Base-by-base conservation (phyloP, 2,329 filamentous ascomycete species). In the Neonectria coccinea region DNA sequence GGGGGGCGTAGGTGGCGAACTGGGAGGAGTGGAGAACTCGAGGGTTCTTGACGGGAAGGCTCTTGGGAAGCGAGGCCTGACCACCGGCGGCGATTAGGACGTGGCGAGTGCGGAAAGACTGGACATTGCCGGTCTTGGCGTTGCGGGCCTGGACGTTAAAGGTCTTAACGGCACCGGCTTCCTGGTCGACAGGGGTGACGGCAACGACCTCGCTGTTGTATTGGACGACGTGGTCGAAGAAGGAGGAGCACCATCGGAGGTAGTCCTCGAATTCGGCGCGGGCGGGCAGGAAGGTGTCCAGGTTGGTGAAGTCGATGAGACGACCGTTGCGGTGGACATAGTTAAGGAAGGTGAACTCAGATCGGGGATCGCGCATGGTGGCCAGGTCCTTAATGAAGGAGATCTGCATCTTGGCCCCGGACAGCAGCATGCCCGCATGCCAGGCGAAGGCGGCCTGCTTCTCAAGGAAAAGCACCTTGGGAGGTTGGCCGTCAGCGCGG, bases 361-460 rank as follows among this genome's bases (percentile, higher is more conserved):
- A 97, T 68, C 91, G 88, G 8, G 95, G 95, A 77, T 98, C 90
- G 62, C 95, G 88, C 70, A 97, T 85, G 4, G 93, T 96, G 4
- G 95, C 95, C 78, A 98, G 88, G 77, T 98, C 95, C 82, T 98
- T 98, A 82, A 98, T 87, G 82, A 97, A 98, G 10, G 93, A 97
- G 72, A 98, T 98, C 78, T 98, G 95, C 95, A 98, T 98, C 81
- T 92, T 94, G 56, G 94, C 92, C 5, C 94, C 94, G 0, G 94
- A 93, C 3, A 98, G 87, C 64, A 97, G 88, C 95, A 98, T 98
- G 64, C 95, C 95, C 0, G 93, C 90, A 79, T 98, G 95, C 95
- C 95, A 98, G 63, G 92, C 89, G 76, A 98, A 98, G 52, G 85
- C 82, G 33, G 84, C 75, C 80, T 98, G 95, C 78, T 92, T 91